Base-by-base conservation (phyloP, 2,329 filamentous ascomycete genomes). In the Fonsecaea multimorphosa region DNA sequence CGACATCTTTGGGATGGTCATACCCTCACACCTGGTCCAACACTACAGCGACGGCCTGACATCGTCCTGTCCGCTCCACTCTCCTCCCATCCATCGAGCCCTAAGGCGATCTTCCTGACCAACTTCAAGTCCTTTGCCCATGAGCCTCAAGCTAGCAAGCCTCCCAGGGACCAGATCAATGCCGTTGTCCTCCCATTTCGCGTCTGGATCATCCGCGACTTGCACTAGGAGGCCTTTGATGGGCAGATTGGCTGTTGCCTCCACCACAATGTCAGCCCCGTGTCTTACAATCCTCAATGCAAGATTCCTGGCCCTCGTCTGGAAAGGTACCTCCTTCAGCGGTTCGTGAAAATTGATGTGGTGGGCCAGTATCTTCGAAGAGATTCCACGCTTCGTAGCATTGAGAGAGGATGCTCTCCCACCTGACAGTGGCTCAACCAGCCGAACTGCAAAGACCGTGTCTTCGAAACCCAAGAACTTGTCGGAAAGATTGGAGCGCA, bases 171-270 rank as follows among this genome's bases (percentile, higher is more conserved):
- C 46, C 22, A 53, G 34, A 29, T 60, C 46, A 16, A 54, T 12
- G 3, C 58, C 58, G 12, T 61, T 53, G 46, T 53, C 58, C n/a
- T 53, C 49, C 58, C 58, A 53, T 5, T 16, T 38, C 5, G 46
- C 31, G 29, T 61, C 58, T 19, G 31, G 29, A 52, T 61, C 46
- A 24, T 53, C 46, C 19, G 24, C 14, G 44, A 61, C 46, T 16
- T 61, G 44, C 16, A 53, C 58, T n/a, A 61, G 46, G 22, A 61
- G 44, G 12, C 46, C 46, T 22, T 61, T 61, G 58, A 61, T 22
- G 46, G 44, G 58, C 32, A 61, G 19, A 31, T 40, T 24, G n/a
- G 58, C 40, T 3, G n/a, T 44, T 5, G 34, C 58, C 16, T 52
- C 31, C 27, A 61, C 46, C n/a, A 44, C 31, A 11, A 12, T 54